These are phyloP conservation scores for Dryas integrifolia DNA, from an alignment of 331 rosid species.

Conservation along the genomic window DNA sequence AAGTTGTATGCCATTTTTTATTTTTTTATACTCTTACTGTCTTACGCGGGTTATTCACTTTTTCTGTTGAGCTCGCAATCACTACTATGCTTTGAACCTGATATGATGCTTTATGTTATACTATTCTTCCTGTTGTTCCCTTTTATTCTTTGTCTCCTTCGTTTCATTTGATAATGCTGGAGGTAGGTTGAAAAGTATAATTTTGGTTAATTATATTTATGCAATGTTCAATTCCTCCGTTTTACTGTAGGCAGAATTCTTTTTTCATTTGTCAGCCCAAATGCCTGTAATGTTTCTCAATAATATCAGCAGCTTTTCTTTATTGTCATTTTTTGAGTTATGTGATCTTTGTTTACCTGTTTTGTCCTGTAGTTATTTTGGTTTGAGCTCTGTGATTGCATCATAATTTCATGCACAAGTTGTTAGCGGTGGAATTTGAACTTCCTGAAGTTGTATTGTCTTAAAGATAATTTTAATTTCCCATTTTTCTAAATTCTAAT, in stretches of 20 bases:
- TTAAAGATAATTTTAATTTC: constrained; percentile 22
- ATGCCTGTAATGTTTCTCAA: neutral
- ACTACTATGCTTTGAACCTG: neutral
- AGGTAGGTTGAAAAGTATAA: neutral
- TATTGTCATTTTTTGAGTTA: neutral
- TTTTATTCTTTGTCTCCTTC: neutral
- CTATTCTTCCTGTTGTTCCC: neutral
- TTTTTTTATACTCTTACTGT: constrained; percentile 2
- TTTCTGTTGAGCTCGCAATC: neutral
- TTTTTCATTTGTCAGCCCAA: neutral
- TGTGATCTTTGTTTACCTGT: neutral
- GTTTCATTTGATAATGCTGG: neutral
- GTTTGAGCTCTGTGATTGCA: neutral
- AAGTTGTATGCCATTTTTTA: constrained; percentile 21
- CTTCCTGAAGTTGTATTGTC: constrained; percentile 7
- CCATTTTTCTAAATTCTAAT: constrained; percentile 21
- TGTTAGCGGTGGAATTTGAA: constrained; percentile 3
- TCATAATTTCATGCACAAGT: neutral
- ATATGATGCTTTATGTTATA: neutral
- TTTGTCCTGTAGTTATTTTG: neutral
- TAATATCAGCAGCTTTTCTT: neutral
- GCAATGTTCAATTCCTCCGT: neutral
- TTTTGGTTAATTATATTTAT: neutral
- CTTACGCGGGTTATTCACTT: neutral
- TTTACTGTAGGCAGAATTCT: neutral